Conservation (phyloP, 176 grass and related monocot species). For the Calamus simplicifolius region DNA sequence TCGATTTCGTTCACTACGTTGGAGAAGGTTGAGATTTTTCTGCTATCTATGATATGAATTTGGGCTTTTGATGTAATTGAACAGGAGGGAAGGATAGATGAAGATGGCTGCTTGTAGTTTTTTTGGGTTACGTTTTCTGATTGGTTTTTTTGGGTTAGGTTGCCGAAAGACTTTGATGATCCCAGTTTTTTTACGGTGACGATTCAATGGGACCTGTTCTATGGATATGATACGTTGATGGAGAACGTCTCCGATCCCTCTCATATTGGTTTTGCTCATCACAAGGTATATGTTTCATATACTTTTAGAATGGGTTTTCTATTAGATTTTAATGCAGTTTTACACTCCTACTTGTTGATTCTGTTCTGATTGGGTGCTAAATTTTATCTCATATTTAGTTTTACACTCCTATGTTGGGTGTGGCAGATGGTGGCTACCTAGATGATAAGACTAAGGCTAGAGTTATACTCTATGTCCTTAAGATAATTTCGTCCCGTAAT, state of each 20-base stretch:
- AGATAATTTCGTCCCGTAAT: too few species aligned
- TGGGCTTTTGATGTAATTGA: neutral
- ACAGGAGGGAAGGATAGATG: slow-evolving; percentile 87
- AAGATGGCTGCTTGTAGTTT: slow-evolving; percentile 72
- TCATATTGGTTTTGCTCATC: slow-evolving; percentile 95
- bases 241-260: slow-evolving; percentile 97
- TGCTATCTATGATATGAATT: neutral
- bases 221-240: slow-evolving; percentile 95
- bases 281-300: slow-evolving; percentile 51
- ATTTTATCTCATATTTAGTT: too few species aligned
- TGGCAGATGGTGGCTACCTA: too few species aligned
- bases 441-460: too few species aligned
- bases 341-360: too few species aligned
- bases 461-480: too few species aligned
- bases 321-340: too few species aligned
- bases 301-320: neutral
- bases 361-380: too few species aligned
- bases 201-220: slow-evolving; percentile 86
- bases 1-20: too few species aligned
- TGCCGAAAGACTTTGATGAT: slow-evolving; percentile 76
- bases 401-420: too few species aligned
- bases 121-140: neutral
- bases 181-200: slow-evolving; percentile 76
- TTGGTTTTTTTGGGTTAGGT: slow-evolving; percentile 41
- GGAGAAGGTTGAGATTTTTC: too few species aligned